These are phyloP conservation scores for Cytospora piceicola DNA, from an alignment of 2,329 filamentous ascomycete genomes.

Conservation along the genomic window DNA sequence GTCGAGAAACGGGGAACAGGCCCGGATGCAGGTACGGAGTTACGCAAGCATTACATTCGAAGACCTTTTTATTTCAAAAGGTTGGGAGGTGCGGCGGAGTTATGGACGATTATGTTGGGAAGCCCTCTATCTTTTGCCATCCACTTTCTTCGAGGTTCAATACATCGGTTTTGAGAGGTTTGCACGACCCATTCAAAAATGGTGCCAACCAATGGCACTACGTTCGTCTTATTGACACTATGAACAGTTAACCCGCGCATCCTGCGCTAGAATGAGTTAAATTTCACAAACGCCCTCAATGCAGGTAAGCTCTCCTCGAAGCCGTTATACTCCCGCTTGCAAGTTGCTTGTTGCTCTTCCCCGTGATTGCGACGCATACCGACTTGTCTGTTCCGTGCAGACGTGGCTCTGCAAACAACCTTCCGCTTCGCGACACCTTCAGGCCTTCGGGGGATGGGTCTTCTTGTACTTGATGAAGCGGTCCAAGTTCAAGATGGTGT, in stretches of 20 bases:
- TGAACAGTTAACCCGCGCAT: slow-evolving; percentile 16
- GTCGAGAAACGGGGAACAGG: slow-evolving; percentile 3
- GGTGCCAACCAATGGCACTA: slow-evolving; percentile 19
- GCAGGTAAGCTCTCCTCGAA: slow-evolving; percentile 17
- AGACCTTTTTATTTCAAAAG: neutral
- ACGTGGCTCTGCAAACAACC: neutral
- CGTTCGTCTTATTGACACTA: slow-evolving; percentile 21
- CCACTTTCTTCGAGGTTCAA: slow-evolving; percentile 14
- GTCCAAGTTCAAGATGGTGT: slow-evolving; percentile 62
- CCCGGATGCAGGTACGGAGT: slow-evolving; percentile 1
- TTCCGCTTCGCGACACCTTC: neutral
- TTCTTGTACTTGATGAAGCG: slow-evolving; percentile 69
- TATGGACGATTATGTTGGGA: neutral
- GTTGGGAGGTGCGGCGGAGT: neutral
- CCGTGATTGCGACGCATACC: slow-evolving; percentile 12
- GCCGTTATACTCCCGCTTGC: neutral
- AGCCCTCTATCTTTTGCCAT: slow-evolving; percentile 9
- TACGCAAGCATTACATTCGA: neutral
- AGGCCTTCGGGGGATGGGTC: slow-evolving; percentile 51
- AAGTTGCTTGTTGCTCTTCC: neutral
- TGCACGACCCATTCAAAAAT: slow-evolving; percentile 13
- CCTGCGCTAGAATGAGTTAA: neutral
- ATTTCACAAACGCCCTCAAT: neutral
- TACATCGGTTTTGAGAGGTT: slow-evolving; percentile 19
- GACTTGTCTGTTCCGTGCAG: neutral